Conservation (phyloP, 345 rosid species). For the Rhodamnia rubescens region DNA sequence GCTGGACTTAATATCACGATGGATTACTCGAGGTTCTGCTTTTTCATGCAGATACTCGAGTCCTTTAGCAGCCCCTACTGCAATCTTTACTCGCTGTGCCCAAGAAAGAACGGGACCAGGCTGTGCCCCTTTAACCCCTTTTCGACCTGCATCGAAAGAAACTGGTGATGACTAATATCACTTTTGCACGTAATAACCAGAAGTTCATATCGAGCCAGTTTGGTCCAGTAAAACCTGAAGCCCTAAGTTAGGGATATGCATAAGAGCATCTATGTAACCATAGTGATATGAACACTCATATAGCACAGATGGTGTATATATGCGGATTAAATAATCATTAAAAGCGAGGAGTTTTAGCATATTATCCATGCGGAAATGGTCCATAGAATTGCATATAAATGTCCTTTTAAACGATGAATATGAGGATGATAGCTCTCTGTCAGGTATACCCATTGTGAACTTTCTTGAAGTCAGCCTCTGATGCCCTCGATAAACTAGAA, state of each 20-base stretch:
- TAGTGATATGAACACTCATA: not conserved
- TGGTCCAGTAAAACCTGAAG: not conserved
- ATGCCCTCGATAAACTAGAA: not conserved
- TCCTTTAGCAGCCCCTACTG: constrained; percentile 84
- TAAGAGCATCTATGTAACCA: not conserved
- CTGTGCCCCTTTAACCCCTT: constrained; percentile 84
- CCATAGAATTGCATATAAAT: not conserved
- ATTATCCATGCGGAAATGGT: not conserved
- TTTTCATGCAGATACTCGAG: constrained; percentile 94
- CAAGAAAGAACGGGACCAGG: constrained; percentile 78
- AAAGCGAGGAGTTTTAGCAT: not conserved
- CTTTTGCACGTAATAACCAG: not conserved
- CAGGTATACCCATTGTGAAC: not conserved
- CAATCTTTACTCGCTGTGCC: constrained; percentile 89
- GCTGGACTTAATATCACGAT: constrained; percentile 87
- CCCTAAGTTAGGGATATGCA: not conserved
- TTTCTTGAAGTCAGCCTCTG: not conserved
- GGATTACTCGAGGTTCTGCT: constrained; percentile 61
- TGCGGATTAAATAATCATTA: not conserved
- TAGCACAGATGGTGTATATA: not conserved
- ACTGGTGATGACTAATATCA: not conserved
- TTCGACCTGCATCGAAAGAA: constrained; percentile 11
- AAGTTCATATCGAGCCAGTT: not conserved
- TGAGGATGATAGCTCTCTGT: not conserved
- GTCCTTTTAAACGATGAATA: not conserved